Conservation (phyloP, 768 basidiomycete species). For the Boletus reticuloceps region DNA sequence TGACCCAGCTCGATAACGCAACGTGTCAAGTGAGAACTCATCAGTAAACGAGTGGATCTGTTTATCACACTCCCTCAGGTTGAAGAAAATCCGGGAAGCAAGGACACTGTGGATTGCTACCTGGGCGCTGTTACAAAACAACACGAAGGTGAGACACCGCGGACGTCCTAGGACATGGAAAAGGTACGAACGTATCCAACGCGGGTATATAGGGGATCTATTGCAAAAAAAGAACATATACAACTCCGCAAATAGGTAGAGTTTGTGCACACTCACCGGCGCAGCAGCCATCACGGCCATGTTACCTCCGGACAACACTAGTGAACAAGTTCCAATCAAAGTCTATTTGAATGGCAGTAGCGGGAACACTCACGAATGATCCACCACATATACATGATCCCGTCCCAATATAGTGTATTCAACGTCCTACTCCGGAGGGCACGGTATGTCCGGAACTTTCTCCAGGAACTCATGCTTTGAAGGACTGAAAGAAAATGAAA, state of each 20-base stretch:
- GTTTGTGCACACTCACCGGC: constrained; percentile 13
- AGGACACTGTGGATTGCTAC: constrained; percentile 27
- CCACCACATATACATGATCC: constrained; percentile 26
- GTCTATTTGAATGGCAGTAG: background rate
- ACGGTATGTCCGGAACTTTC: constrained; percentile 24
- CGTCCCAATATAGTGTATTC: constrained; percentile 27
- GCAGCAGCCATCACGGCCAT: constrained; percentile 15
- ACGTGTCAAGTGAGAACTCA: background rate
- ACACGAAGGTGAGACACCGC: constrained; percentile 4
- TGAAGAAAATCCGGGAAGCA: constrained; percentile 29
- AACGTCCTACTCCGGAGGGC: constrained; percentile 10
- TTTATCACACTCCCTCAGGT: constrained; percentile 19
- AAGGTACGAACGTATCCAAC: constrained; percentile 22
- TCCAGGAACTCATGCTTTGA: constrained; percentile 25
- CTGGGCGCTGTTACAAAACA: constrained; percentile 19
- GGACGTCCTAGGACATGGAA: background rate
- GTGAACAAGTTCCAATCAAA: background rate
- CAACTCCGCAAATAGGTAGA: background rate
- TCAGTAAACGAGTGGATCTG: background rate
- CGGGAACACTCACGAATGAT: constrained; percentile 13
- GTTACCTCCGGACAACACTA: constrained; percentile 16
- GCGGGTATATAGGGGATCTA: constrained; percentile 16
- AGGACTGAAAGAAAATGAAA: constrained; percentile 15
- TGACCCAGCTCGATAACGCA: constrained; percentile 1
- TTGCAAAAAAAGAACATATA: background rate